Conservation (phyloP, 1,284 basidiomycete species). For the Heterobasidion parviporum region DNA sequence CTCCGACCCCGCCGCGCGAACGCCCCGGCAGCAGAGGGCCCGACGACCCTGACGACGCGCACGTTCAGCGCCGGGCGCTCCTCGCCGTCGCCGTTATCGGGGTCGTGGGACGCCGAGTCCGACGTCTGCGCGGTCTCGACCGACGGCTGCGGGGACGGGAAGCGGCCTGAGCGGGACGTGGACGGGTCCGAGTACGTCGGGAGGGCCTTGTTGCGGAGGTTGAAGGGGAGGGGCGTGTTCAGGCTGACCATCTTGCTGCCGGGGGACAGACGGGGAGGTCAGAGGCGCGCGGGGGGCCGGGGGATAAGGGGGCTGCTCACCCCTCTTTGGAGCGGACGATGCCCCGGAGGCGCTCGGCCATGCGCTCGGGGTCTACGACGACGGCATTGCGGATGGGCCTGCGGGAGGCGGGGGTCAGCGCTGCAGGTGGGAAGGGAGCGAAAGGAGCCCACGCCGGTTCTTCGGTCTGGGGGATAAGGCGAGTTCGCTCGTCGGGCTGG, state of each 20-base stretch:
- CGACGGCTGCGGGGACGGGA: constrained; percentile 16
- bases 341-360: constrained; percentile 45
- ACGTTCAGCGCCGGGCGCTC: neutral
- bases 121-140: constrained; percentile 12
- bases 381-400: constrained; percentile 12
- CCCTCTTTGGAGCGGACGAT: constrained; percentile 60
- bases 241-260: constrained; percentile 69
- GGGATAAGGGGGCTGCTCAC: constrained; percentile 26
- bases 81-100: neutral
- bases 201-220: constrained; percentile 44
- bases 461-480: constrained; percentile 21
- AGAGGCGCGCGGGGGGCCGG: constrained; percentile 1
- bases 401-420: constrained; percentile 3
- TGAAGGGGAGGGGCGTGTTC: constrained; percentile 54
- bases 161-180: constrained; percentile 25
- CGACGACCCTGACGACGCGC: neutral
- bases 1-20: neutral
- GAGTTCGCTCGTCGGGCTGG: constrained; percentile 22
- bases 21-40: neutral
- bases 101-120: constrained; percentile 6
- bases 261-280: constrained; percentile 1
- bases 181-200: constrained; percentile 26
- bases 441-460: constrained; percentile 14
- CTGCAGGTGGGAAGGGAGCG: neutral
- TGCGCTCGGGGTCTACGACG: constrained; percentile 39